Evolutionary conservation across 2,329 filamentous ascomycete genomes (phyloP).

Genomic region (Rutstroemia sp.): DNA sequence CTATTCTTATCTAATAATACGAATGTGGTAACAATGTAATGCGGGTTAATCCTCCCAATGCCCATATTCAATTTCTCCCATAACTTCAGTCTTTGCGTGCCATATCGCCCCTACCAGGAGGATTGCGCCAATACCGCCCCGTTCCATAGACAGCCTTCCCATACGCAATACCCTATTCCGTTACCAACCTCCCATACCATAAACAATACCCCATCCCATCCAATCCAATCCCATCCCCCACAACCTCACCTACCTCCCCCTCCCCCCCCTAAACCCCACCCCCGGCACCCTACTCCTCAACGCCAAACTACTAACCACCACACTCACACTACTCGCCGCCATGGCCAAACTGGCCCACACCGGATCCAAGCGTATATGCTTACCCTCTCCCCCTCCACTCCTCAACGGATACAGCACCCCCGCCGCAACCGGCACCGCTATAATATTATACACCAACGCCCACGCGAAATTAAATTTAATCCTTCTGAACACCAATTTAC

Average conservation of each 20-base stretch:
- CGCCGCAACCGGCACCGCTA: conserved; percentile 58
- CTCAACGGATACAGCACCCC: conserved; percentile 54
- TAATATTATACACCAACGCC: conserved; percentile 59
- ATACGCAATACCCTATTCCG: too few species aligned
- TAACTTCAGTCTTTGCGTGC: too few species aligned
- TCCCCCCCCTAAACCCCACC: conserved; percentile 29
- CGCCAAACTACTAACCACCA: conserved; percentile 73
- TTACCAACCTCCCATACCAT: background rate
- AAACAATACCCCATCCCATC: too few species aligned
- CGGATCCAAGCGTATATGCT: conserved; percentile 60
- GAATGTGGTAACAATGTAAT: too few species aligned
- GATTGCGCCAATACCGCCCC: too few species aligned
- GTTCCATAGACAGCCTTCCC: too few species aligned
- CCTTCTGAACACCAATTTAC: conserved; percentile 52
- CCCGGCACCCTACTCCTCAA: conserved; percentile 40
- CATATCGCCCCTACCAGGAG: too few species aligned
- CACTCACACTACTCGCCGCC: conserved; percentile 86
- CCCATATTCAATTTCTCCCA: too few species aligned
- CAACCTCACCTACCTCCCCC: background rate
- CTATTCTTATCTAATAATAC: too few species aligned
- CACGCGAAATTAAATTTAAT: conserved; percentile 63
- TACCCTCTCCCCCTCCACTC: conserved; percentile 33
- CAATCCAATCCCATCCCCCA: too few species aligned
- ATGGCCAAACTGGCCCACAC: conserved; percentile 89
- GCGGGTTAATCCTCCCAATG: too few species aligned